Evolutionary conservation across 1,284 basidiomycete species (phyloP).

Genomic region (Boletus semigastroideus): DNA sequence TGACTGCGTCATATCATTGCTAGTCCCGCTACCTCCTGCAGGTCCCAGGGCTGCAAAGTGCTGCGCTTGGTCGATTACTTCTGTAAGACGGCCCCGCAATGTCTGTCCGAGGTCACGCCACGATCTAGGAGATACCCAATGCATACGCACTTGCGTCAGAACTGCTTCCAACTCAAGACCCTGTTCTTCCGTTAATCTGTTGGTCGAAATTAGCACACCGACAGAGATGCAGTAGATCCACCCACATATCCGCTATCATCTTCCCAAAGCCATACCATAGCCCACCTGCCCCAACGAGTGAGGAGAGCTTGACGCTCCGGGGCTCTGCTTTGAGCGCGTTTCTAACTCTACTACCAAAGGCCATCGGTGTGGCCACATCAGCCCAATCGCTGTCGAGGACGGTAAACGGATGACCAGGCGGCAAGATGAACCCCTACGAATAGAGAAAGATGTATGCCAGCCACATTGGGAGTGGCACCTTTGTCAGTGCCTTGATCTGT

Average conservation of each 20-base stretch:
- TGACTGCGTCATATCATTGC: conserved; percentile 61
- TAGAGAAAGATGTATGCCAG: conserved; percentile 79
- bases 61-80: conserved; percentile 87
- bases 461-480: conserved; percentile 84
- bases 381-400: conserved; percentile 63
- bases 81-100: conserved; percentile 74
- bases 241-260: conserved; percentile 75
- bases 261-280: conserved; percentile 90
- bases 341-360: conserved; percentile 73
- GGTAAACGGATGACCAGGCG: background rate
- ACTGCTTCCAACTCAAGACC: conserved; percentile 67
- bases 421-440: conserved; percentile 53
- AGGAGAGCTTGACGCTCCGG: conserved; percentile 74
- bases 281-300: conserved; percentile 82
- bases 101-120: conserved; percentile 47
- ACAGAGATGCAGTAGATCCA: conserved; percentile 25
- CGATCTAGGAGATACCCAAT: background rate
- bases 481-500: conserved; percentile 68
- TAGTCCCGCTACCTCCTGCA: conserved; percentile 51
- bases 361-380: conserved; percentile 77
- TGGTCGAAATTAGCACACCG: conserved; percentile 4
- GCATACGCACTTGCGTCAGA: conserved; percentile 57
- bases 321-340: conserved; percentile 86
- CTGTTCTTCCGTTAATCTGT: conserved; percentile 69
- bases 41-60: conserved; percentile 79